These are phyloP conservation scores for Musa troglodytarum DNA, from an alignment of 176 grass and related monocot genomes.

Conservation along the genomic window DNA sequence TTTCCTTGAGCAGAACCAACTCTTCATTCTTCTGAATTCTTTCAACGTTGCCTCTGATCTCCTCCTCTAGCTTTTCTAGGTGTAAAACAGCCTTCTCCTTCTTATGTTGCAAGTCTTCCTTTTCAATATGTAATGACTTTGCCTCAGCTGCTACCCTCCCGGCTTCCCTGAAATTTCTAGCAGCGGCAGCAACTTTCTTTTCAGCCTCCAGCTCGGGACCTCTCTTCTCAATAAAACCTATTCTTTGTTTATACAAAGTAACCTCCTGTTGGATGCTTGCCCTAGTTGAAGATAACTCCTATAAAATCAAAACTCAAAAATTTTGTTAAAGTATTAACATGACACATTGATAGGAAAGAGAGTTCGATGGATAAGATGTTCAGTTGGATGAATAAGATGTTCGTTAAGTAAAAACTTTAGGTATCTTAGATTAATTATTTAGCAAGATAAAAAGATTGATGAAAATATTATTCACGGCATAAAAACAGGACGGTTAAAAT, in stretches of 20 bases:
- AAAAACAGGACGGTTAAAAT: too few species aligned
- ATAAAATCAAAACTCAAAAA: constrained; percentile 29
- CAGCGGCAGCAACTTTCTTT: constrained; percentile 92
- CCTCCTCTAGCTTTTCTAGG: constrained; percentile 61
- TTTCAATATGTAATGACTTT: constrained; percentile 69
- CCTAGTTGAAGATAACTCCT: constrained; percentile 77
- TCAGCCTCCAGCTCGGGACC: constrained; percentile 83
- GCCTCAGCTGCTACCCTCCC: constrained; percentile 78
- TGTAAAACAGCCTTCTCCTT: constrained; percentile 55
- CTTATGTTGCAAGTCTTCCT: constrained; percentile 63
- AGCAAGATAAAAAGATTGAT: too few species aligned
- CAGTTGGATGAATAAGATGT: not conserved
- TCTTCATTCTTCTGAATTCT: constrained; percentile 69
- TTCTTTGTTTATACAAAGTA: constrained; percentile 56
- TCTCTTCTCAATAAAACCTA: constrained; percentile 83
- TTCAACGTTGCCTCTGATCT: constrained; percentile 46
- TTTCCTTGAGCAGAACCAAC: constrained; percentile 70
- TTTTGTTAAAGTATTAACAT: not conserved
- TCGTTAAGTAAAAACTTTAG: too few species aligned
- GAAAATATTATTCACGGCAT: too few species aligned
- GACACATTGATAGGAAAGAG: not conserved
- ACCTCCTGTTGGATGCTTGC: constrained; percentile 72
- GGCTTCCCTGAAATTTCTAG: constrained; percentile 93
- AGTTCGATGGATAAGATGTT: not conserved
- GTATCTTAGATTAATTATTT: too few species aligned